A percentile compares a stretch with the other conserved stretches of the same genome.
phyloP scores from a whole-genome alignment of 148 eudicot species.

The Persicaria tinctoria region DNA sequence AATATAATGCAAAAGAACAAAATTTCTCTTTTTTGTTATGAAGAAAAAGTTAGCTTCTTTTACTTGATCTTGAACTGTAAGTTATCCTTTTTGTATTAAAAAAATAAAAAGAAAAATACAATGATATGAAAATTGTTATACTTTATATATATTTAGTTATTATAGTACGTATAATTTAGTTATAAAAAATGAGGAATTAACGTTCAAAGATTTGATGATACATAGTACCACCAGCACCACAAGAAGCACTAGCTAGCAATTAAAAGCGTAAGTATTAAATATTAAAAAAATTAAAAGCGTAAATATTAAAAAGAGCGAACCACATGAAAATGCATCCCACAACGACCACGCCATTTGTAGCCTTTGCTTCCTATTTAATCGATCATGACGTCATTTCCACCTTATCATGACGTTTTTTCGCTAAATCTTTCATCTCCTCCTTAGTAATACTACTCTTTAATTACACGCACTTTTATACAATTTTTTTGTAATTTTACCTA shows the following conservation, averaged over 20 bases:
- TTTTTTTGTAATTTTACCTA: too few relatives aligned
- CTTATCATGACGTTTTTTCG: conserved; percentile 41
- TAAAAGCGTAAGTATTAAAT: conserved; percentile 1
- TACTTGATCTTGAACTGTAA: neutral
- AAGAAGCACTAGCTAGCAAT: conserved; percentile 19
- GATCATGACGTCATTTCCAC: conserved; percentile 41
- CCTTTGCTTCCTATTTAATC: conserved; percentile 17
- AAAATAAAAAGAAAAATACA: neutral
- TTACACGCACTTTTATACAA: neutral
- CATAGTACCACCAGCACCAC: conserved; percentile 22
- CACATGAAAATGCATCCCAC: conserved; percentile 8
- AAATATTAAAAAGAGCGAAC: conserved; percentile 3
- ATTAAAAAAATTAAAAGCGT: neutral
- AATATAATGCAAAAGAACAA: neutral
- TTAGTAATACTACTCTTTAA: neutral
- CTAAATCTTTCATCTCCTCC: neutral
- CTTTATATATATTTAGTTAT: neutral
- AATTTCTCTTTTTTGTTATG: neutral
- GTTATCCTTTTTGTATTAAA: neutral
- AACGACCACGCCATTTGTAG: conserved; percentile 8
- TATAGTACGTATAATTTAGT: neutral
- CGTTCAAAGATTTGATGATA: conserved; percentile 38
- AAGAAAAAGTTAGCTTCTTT: neutral
- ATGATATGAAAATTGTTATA: neutral
- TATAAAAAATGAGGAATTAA: neutral